Evolutionary conservation across 1,284 basidiomycete genomes (phyloP), one percentile per base, ranked within the genome.

Genomic region (Xanthoconium separans): DNA sequence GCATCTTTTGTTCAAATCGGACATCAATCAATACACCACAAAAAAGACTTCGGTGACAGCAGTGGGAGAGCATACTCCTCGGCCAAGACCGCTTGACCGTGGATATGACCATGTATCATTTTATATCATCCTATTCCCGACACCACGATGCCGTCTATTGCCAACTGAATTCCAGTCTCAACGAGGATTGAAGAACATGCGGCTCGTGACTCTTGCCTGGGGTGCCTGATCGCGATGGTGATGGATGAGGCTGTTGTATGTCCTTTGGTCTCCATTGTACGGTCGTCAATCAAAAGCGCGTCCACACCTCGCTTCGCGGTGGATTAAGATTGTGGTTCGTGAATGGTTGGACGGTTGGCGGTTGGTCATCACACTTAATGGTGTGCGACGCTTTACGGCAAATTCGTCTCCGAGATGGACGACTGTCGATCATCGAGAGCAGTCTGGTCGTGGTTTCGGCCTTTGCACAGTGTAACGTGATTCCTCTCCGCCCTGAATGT

Each of bases 211-310:
- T 34, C 22, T 12, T 31, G n/a, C 33, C 12, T 27, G 33, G 30
- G 20, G 45, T 62, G 41, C 49, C 50, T 62, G 59, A 64, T 65
- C 18, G 61, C 40, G 57, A 65, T 60, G 49, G 61, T 11, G 47
- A 61, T 58, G 47, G 44, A 29, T 13, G 37, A 37, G 13, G 36
- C 22, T 22, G 33, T 46, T 40, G 18, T 36, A n/a, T 4, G 15
- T 33, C n/a, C 16, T 36, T 22, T 9, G 20, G 27, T 34, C 20
- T 24, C 44, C 36, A 41, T 56, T 44, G 50, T 58, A 33, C 2
- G 22, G 62, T 47, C 43, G 51, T 42, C 58, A 45, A 41, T 20
- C 43, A 49, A 37, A 27, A 45, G 44, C 18, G 44, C 34, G 22
- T 9, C 42, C 48, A 45, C 8, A 18, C 36, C 50, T 57, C 57